Evolutionary conservation across 1,284 basidiomycete species (phyloP).

Genomic region (Cutaneotrichosporon arboriforme): DNA sequence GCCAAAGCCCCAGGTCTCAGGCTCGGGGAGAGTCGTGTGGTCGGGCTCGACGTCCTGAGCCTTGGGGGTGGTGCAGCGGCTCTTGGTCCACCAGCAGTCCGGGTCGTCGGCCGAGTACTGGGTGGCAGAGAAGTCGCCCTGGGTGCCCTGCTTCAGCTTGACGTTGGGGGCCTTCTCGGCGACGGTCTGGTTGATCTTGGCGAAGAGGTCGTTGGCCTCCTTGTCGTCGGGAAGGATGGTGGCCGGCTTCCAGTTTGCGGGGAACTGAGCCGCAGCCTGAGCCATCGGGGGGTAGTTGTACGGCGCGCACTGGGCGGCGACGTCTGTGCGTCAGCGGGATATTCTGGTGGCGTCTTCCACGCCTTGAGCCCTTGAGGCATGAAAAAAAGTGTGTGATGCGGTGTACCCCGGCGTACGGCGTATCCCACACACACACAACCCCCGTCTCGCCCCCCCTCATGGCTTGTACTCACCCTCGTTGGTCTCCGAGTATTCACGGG

Average conservation of each 20-base stretch:
- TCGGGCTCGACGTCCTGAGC: conserved; percentile 39
- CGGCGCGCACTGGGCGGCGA: conserved; percentile 24
- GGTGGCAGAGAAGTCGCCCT: conserved; percentile 2
- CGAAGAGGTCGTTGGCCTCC: conserved; percentile 39
- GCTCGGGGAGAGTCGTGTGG: conserved; percentile 48
- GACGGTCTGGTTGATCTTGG: conserved; percentile 29
- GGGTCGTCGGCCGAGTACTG: neutral
- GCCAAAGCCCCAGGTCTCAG: conserved; percentile 53
- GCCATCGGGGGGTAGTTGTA: conserved; percentile 40
- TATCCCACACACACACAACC: no score
- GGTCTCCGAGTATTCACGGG: neutral
- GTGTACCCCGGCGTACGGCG: no score
- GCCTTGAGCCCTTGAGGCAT: no score
- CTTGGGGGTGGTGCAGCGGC: conserved; percentile 40
- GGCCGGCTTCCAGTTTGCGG: conserved; percentile 43
- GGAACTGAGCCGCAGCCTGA: conserved; percentile 31
- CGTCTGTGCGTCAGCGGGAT: conserved; percentile 4
- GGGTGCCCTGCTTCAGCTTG: conserved; percentile 1
- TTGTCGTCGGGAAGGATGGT: conserved; percentile 47
- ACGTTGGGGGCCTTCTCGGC: conserved; percentile 3
- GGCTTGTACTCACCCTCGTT: neutral
- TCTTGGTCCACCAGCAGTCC: conserved; percentile 47
- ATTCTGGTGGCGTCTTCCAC: no score
- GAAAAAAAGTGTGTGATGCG: no score
- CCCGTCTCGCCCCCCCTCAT: no score